Evolutionary conservation across 2,329 filamentous ascomycete genomes (phyloP).

Genomic region (Hawksworthiomyces lignivorus): DNA sequence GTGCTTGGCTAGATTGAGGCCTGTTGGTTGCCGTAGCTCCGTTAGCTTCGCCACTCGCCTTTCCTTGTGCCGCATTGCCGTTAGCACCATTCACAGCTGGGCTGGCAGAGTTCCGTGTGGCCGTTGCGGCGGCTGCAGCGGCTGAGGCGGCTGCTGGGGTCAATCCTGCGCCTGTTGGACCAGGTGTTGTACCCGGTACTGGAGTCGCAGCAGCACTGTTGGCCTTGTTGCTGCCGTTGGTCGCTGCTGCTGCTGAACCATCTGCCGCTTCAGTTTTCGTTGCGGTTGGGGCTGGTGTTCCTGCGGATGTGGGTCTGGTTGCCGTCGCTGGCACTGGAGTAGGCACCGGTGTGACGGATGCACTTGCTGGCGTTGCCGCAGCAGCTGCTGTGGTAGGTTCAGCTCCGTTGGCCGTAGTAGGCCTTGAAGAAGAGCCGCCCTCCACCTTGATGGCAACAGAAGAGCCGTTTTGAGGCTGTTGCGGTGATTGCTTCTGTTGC

Average conservation of each 20-base stretch:
- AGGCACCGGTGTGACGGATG: neutral
- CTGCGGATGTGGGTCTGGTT: neutral
- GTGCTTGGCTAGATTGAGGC: constrained; percentile 26
- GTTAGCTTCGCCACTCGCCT: neutral
- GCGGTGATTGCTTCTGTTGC: constrained; percentile 6
- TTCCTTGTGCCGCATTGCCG: constrained; percentile 15
- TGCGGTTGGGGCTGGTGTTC: neutral
- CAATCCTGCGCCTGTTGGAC: constrained; percentile 1
- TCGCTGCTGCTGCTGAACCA: neutral
- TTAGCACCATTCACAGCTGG: constrained; percentile 15
- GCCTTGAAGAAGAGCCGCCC: constrained; percentile 13
- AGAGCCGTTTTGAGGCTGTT: neutral
- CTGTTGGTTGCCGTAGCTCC: constrained; percentile 2
- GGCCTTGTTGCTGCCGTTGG: constrained; percentile 19
- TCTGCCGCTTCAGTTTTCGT: neutral
- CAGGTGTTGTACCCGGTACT: constrained; percentile 6
- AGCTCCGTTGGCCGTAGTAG: constrained; percentile 6
- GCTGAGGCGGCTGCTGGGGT: constrained; percentile 15
- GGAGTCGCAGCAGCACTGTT: neutral
- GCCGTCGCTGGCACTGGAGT: neutral
- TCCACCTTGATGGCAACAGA: constrained; percentile 23
- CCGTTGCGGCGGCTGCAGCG: constrained; percentile 15
- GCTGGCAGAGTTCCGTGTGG: neutral
- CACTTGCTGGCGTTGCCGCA: neutral
- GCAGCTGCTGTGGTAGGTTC: neutral